These are phyloP conservation scores for Podaxis sp. DNA, from an alignment of 768 basidiomycete genomes.

Conservation along the genomic window DNA sequence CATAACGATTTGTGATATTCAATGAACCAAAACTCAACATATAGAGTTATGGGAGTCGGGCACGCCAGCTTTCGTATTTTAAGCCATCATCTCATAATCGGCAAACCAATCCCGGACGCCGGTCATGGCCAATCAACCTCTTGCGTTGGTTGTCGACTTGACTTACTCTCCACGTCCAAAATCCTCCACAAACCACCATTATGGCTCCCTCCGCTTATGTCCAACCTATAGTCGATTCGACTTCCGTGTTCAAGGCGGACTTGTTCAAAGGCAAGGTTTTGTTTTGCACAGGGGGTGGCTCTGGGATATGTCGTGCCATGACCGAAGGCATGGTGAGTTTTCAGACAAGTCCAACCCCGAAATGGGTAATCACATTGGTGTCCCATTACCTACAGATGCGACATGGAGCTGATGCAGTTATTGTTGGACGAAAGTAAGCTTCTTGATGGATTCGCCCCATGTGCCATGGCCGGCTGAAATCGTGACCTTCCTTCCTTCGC, in stretches of 20 bases:
- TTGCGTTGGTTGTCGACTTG: background rate
- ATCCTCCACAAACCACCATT: background rate
- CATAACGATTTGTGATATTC: no score
- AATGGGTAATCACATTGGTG: slow-evolving; percentile 10
- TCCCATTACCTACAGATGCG: slow-evolving; percentile 51
- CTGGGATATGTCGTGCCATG: slow-evolving; percentile 91
- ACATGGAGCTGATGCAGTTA: slow-evolving; percentile 77
- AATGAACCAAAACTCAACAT: no score
- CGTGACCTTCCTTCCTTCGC: background rate
- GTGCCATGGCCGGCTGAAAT: background rate
- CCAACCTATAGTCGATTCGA: slow-evolving; percentile 48
- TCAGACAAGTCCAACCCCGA: slow-evolving; percentile 1
- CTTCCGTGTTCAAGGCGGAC: slow-evolving; percentile 65
- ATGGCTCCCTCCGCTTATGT: slow-evolving; percentile 41
- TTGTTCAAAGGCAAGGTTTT: slow-evolving; percentile 90
- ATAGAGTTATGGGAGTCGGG: no score
- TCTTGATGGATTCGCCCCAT: slow-evolving; percentile 7
- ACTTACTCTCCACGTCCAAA: background rate
- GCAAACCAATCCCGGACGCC: background rate
- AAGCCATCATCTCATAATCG: background rate
- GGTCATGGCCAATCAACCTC: background rate
- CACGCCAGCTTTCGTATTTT: no score
- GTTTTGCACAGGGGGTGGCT: slow-evolving; percentile 88
- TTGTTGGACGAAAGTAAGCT: slow-evolving; percentile 83
- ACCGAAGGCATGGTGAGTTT: slow-evolving; percentile 70